Evolutionary conservation across 495 filamentous ascomycete genomes (phyloP).

Genomic region (Tuber microsphaerosporum): DNA sequence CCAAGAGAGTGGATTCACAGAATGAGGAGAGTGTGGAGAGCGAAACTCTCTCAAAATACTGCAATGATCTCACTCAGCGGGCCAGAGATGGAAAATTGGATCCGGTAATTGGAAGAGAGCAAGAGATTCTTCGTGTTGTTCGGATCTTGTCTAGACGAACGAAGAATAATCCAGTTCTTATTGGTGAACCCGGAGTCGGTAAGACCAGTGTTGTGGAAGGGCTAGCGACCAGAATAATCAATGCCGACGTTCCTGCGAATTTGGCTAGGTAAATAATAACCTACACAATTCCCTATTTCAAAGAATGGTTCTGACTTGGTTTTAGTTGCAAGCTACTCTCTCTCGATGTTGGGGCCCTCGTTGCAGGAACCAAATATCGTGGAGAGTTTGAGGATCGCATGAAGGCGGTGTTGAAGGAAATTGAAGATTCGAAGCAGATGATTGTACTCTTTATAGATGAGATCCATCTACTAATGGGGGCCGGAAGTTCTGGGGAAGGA

Average conservation of each 20-base stretch:
- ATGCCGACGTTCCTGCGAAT: constrained; percentile 90
- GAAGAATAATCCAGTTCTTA: constrained; percentile 97
- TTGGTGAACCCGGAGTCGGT: constrained; percentile 94
- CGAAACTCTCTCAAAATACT: constrained; percentile 94
- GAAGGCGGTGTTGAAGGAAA: constrained; percentile 97
- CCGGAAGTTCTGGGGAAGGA: constrained; percentile 84
- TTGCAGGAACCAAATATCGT: constrained; percentile 94
- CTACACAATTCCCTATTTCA: background rate
- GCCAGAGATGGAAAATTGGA: constrained; percentile 96
- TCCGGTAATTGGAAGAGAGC: constrained; percentile 93
- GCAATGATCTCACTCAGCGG: constrained; percentile 91
- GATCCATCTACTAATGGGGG: constrained; percentile 97
- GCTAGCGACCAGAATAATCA: constrained; percentile 89
- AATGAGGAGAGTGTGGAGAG: constrained; percentile 83
- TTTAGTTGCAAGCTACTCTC: constrained; percentile 73
- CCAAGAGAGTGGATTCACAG: constrained; percentile 83
- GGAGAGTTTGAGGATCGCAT: constrained; percentile 98
- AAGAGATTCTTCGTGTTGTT: constrained; percentile 90
- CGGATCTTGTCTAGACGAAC: constrained; percentile 87
- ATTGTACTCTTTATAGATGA: constrained; percentile 97
- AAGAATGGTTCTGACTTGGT: constrained; percentile 7
- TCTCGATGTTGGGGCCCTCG: constrained; percentile 86
- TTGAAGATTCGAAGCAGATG: constrained; percentile 90
- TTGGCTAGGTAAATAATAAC: constrained; percentile 55
- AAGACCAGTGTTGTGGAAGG: constrained; percentile 98